These are phyloP conservation scores for Fragaria nilgerrensis DNA, from an alignment of 306 rosid species.

Conservation along the genomic window DNA sequence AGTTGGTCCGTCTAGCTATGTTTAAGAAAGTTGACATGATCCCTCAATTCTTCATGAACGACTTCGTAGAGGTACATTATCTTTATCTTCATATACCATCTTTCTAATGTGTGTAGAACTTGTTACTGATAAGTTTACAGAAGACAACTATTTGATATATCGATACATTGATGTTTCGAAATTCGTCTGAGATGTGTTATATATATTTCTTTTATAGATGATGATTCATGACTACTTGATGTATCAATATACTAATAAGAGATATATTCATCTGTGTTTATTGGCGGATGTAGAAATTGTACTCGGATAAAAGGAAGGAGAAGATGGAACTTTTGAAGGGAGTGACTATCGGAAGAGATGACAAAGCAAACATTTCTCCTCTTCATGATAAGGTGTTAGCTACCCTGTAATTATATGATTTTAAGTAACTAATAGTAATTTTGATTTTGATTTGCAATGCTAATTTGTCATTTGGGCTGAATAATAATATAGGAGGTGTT, in stretches of 20 bases:
- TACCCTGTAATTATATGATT: neutral
- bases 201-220: too few species aligned
- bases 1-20: slow-evolving; percentile 42
- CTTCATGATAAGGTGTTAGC: slow-evolving; percentile 45
- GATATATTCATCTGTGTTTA: neutral
- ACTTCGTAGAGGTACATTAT: slow-evolving; percentile 44
- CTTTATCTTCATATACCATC: neutral
- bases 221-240: neutral
- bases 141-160: too few species aligned
- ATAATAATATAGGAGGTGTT: slow-evolving; percentile 56
- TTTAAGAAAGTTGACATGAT: slow-evolving; percentile 18
- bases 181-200: too few species aligned
- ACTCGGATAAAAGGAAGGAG: slow-evolving; percentile 65
- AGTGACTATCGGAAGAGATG: slow-evolving; percentile 55
- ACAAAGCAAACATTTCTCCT: slow-evolving; percentile 44
- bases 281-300: slow-evolving; percentile 53
- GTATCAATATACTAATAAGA: neutral
- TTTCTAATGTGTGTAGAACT: too few species aligned
- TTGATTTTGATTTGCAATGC: neutral
- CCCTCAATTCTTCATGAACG: slow-evolving; percentile 62
- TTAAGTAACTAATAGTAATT: neutral
- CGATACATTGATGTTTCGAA: too few species aligned
- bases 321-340: slow-evolving; percentile 74
- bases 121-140: too few species aligned
- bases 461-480: neutral